A percentile compares a stretch with the other conserved stretches of the same genome.
phyloP scores from a whole-genome alignment of 768 basidiomycete species.

The Leucosporidium scottii region DNA sequence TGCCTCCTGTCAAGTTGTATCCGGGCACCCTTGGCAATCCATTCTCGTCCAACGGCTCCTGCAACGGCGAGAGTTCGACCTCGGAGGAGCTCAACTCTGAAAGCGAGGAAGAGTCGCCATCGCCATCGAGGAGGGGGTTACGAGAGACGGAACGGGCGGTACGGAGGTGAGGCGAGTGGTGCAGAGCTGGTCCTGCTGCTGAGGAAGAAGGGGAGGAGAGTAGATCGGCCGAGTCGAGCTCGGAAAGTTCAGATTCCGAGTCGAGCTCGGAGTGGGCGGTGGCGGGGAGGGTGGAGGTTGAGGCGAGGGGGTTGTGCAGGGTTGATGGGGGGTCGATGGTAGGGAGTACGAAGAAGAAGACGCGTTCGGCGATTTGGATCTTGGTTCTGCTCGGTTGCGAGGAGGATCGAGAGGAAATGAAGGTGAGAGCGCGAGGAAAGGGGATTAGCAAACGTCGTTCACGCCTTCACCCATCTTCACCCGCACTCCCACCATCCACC shows the following conservation, averaged over 20 bases:
- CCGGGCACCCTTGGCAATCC: too few species aligned
- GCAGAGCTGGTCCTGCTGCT: too few species aligned
- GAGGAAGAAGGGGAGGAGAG: too few species aligned
- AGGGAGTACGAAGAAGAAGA: slow-evolving; percentile 93
- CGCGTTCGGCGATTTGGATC: slow-evolving; percentile 93
- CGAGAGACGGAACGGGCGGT: too few species aligned
- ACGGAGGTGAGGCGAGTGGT: too few species aligned
- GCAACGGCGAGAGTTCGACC: slow-evolving; percentile 2
- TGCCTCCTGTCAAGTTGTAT: too few species aligned
- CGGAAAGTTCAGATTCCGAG: not conserved
- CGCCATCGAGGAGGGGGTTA: not conserved
- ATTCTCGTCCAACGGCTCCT: not conserved
- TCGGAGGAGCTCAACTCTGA: not conserved
- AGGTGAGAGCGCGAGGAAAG: not conserved
- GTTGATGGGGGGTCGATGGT: slow-evolving; percentile 20
- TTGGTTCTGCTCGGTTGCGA: slow-evolving; percentile 54
- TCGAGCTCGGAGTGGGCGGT: not conserved
- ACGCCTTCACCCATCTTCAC: not conserved
- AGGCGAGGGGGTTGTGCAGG: not conserved
- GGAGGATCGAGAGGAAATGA: slow-evolving; percentile 12
- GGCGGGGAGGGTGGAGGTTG: not conserved
- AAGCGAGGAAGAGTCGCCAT: not conserved
- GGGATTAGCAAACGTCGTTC: not conserved
- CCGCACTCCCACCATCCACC: not conserved
- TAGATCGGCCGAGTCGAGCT: too few species aligned